Evolutionary conservation across 2,329 filamentous ascomycete species (phyloP), one percentile per base, ranked within the genome.

Genomic region (Cladorrhinum sp.): DNA sequence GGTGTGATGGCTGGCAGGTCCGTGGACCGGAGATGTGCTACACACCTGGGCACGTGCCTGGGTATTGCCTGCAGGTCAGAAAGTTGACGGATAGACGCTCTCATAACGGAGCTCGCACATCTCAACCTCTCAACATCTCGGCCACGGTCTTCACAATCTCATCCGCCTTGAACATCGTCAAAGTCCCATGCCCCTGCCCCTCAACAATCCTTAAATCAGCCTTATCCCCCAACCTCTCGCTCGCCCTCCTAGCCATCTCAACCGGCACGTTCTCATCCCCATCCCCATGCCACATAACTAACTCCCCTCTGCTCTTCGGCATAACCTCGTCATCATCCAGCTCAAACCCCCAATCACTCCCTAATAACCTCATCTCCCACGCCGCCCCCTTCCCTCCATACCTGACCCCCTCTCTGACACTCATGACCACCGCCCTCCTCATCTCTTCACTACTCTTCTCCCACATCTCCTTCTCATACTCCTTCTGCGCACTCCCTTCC

Each of bases 211-310:
- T 60, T 7, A 60, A 20, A 23, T 57, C 33, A 2, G 48, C 48
- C 26, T 46, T 10, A 3, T 30, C 1, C 16, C 58, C 58, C 10
- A 60, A 53, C 10, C 21, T 48, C 12, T 18, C 33, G 4, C 26
- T 39, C 6, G 48, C 59, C 49, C 49, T 58, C 20, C 54, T 26
- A 14, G 55, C 59, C 59, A 61, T 58, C 3, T 3, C 30, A 2
- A 61, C 16, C 8, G 55, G 55, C 18, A 61, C 59, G 14, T 61
- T 61, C 20, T 42, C 55, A 14, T 61, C 59, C 8, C 46, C 2
- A 20, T 61, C 42, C 39, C 59, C 59, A 33, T 61, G 55, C 59
- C 55, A 61, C 55, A 58, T 30, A 20, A 58, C 50, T n/a, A 61
- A 33, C 6, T 46, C 42, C n/a, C 42, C 42, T 12, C 58, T 39